phyloP scores from a whole-genome alignment of 768 basidiomycete genomes.

The Termitomyces sp. region DNA sequence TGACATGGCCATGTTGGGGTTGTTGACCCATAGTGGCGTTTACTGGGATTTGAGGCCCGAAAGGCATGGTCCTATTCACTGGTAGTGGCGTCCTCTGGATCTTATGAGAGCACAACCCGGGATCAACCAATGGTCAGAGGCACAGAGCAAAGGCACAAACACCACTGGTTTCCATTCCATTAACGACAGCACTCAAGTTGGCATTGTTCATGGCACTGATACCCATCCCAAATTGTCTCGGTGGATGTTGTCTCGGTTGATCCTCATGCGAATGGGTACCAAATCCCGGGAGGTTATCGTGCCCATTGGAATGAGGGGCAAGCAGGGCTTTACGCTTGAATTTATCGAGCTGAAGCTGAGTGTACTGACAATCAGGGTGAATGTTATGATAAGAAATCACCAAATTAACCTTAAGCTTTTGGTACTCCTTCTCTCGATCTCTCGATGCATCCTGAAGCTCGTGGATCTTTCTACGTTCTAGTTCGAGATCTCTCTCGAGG shows the following conservation, averaged over 20 bases:
- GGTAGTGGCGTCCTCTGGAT: constrained; percentile 69
- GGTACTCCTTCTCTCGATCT: constrained; percentile 83
- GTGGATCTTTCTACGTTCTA: constrained; percentile 68
- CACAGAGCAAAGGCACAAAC: constrained; percentile 29
- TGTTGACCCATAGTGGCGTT: constrained; percentile 27
- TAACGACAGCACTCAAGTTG: constrained; percentile 52
- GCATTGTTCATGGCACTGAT: constrained; percentile 21
- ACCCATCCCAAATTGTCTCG: constrained; percentile 10
- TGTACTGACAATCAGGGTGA: background rate
- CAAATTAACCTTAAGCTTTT: constrained; percentile 68
- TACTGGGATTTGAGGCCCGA: constrained; percentile 19
- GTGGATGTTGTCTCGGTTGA: constrained; percentile 3
- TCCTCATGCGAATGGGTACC: constrained; percentile 9
- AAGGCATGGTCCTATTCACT: constrained; percentile 39
- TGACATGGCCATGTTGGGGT: constrained; percentile 22
- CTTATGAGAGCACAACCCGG: constrained; percentile 26
- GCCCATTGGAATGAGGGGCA: constrained; percentile 27
- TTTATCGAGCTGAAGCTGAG: constrained; percentile 72
- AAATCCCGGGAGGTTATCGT: constrained; percentile 15
- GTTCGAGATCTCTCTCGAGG: constrained; percentile 73
- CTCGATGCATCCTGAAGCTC: constrained; percentile 70
- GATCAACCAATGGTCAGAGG: background rate
- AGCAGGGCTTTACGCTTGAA: constrained; percentile 79
- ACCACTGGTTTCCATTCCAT: constrained; percentile 61
- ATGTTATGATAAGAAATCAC: background rate